These are phyloP conservation scores for Hypoxylon sp. DNA, from an alignment of 2,329 filamentous ascomycete genomes.

Conservation along the genomic window DNA sequence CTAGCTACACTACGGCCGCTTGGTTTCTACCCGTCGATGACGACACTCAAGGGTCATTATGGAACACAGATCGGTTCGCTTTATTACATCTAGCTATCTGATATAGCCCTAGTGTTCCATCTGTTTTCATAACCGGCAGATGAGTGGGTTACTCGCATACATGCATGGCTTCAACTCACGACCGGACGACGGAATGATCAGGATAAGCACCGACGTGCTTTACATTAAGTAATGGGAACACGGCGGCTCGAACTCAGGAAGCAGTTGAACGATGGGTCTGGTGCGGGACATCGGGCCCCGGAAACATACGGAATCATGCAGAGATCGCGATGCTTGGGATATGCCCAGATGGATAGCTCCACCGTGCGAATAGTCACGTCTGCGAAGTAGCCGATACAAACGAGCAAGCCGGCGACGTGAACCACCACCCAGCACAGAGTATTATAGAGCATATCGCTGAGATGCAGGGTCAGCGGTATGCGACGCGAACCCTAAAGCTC, in stretches of 20 bases:
- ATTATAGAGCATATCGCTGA: conserved; percentile 1
- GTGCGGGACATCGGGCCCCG: conserved; percentile 24
- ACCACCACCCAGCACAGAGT: neutral
- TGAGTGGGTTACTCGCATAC: conserved; percentile 12
- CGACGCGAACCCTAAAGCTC: neutral
- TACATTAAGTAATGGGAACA: neutral
- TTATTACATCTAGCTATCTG: conserved; percentile 11
- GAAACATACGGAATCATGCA: conserved; percentile 4
- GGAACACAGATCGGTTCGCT: neutral
- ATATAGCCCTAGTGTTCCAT: conserved; percentile 26
- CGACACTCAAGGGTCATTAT: neutral
- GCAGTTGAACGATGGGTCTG: neutral
- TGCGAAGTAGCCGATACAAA: conserved; percentile 37
- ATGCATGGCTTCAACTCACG: conserved; percentile 13
- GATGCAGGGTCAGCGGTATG: neutral
- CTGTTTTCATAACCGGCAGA: conserved; percentile 23
- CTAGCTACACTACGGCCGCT: neutral
- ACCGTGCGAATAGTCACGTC: conserved; percentile 32
- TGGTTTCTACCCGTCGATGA: neutral
- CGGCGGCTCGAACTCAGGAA: neutral
- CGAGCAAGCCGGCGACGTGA: neutral
- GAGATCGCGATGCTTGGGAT: conserved; percentile 10
- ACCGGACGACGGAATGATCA: conserved; percentile 8
- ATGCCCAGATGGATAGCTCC: neutral
- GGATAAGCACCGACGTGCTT: neutral